These are phyloP conservation scores for Podaxis mareebaensis DNA, from an alignment of 768 basidiomycete genomes.

Conservation along the genomic window DNA sequence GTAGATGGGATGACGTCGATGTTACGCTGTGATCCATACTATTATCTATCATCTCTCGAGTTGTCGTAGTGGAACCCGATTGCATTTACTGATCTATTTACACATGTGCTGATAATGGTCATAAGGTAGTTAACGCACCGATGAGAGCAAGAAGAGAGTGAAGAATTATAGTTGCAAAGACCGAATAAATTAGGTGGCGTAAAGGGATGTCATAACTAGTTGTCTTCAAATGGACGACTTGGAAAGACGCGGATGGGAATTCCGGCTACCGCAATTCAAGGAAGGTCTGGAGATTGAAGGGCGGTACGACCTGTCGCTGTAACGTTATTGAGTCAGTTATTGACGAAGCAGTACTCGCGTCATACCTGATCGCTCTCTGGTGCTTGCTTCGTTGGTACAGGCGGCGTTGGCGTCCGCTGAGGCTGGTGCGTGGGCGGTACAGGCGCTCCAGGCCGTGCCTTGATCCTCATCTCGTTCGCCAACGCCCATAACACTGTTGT, in stretches of 20 bases:
- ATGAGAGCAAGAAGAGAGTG: not conserved
- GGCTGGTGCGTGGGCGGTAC: slow-evolving; percentile 37
- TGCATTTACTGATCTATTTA: not conserved
- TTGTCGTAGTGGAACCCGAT: not conserved
- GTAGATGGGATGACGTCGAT: slow-evolving; percentile 65
- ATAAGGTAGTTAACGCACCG: not conserved
- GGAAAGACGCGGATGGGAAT: not conserved
- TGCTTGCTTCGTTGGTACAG: slow-evolving; percentile 18
- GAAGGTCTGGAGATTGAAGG: slow-evolving; percentile 56
- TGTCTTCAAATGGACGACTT: not conserved
- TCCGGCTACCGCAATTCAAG: slow-evolving; percentile 37
- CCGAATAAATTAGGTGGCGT: slow-evolving; percentile 4
- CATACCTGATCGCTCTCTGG: slow-evolving; percentile 11
- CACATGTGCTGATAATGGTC: not conserved
- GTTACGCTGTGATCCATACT: slow-evolving; percentile 37
- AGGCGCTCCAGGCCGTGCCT: slow-evolving; percentile 47
- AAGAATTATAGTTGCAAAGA: not conserved
- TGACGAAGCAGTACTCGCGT: not conserved
- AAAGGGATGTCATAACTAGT: not conserved
- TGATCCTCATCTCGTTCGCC: slow-evolving; percentile 50
- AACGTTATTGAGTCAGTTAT: not conserved
- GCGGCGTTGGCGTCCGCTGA: slow-evolving; percentile 13
- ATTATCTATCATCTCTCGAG: no score
- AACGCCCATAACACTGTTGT: slow-evolving; percentile 61
- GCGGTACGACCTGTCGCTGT: slow-evolving; percentile 40